These are phyloP conservation scores for Berberis vulgaris DNA, from an alignment of 164 flowering plant species.

Conservation along the genomic window DNA sequence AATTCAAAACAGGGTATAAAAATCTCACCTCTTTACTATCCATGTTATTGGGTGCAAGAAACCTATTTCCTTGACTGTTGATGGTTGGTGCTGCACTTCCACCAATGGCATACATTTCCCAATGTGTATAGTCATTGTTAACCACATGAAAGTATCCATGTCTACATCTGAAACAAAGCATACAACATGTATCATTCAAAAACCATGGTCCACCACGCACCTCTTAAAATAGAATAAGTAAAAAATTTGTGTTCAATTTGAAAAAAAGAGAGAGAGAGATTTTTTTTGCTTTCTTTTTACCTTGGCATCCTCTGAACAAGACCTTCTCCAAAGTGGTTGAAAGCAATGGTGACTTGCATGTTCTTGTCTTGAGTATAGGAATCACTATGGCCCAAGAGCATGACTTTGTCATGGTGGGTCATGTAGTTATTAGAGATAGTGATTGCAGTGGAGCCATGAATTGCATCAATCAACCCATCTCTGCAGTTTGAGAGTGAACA, in stretches of 20 bases:
- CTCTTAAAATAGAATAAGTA: not conserved
- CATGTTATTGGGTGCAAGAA: conserved; percentile 47
- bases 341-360: conserved; percentile 83
- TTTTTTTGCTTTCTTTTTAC: conserved; percentile 20
- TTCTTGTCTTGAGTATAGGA: conserved; percentile 47
- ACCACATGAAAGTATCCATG: conserved; percentile 89
- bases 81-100: conserved; percentile 81
- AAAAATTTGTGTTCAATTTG: too few species aligned
- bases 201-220: not conserved
- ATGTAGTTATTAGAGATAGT: conserved; percentile 74
- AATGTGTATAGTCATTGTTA: conserved; percentile 87
- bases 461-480: conserved; percentile 73
- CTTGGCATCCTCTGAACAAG: conserved; percentile 87
- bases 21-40: conserved; percentile 57
- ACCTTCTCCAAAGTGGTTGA: conserved; percentile 82
- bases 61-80: conserved; percentile 77
- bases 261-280: too few species aligned
- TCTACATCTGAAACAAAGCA: conserved; percentile 48
- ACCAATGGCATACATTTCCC: conserved; percentile 94
- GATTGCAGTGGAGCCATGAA: conserved; percentile 69
- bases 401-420: conserved; percentile 85
- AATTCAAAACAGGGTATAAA: not conserved
- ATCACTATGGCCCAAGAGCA: conserved; percentile 82
- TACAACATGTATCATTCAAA: not conserved
- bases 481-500: conserved; percentile 57